Evolutionary conservation across 2,329 filamentous ascomycete genomes (phyloP).

Genomic region (Xylariales sp.): DNA sequence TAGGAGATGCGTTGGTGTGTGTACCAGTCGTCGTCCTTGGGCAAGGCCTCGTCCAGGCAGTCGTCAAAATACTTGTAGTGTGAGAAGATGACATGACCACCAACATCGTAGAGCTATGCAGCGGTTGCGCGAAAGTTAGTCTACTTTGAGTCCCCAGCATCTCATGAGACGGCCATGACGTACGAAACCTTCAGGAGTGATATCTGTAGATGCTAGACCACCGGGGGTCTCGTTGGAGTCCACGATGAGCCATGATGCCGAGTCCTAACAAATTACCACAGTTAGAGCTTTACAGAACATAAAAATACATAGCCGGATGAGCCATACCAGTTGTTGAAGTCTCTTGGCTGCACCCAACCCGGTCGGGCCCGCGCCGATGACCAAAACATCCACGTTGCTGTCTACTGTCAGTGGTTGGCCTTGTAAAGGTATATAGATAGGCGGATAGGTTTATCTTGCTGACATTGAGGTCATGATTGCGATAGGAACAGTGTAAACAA

Average conservation of each 20-base stretch:
- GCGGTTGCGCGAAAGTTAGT: conserved; percentile 15
- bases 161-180: too few relatives aligned
- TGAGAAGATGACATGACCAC: conserved; percentile 97
- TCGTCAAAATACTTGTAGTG: conserved; percentile 99
- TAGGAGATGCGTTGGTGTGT: conserved; percentile 98
- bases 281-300: too few relatives aligned
- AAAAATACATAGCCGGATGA: conserved; percentile 28
- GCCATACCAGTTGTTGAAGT: conserved; percentile 81
- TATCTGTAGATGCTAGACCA: conserved; percentile 91
- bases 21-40: conserved; percentile 92
- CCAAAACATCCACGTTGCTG: conserved; percentile 91
- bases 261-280: conserved; percentile 55
- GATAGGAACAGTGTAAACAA: too few relatives aligned
- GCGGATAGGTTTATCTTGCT: too few relatives aligned
- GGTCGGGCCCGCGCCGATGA: conserved; percentile 96
- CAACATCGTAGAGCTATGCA: conserved; percentile 89
- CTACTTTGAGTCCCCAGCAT: neutral
- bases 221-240: conserved; percentile 89
- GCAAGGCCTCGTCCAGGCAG: conserved; percentile 93
- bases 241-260: conserved; percentile 92
- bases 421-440: too few relatives aligned
- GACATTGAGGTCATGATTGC: too few relatives aligned
- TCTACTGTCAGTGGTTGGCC: too few relatives aligned
- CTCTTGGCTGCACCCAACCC: conserved; percentile 97
- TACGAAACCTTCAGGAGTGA: conserved; percentile 95